phyloP scores from a whole-genome alignment of 2,329 filamentous ascomycete species.

The Triangularia verruculosa region DNA sequence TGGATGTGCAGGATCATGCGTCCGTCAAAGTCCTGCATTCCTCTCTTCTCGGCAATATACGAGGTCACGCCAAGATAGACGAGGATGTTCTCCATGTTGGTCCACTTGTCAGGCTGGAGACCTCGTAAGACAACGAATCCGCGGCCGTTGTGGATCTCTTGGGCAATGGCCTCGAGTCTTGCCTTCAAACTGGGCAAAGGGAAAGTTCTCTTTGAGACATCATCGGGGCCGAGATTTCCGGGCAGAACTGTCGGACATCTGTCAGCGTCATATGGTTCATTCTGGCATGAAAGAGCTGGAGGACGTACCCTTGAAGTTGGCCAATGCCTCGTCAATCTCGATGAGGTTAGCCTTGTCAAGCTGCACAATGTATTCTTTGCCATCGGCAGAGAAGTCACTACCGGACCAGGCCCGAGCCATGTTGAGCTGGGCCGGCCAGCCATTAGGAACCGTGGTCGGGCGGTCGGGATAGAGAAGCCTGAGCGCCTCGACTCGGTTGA shows the following conservation, averaged over 20 bases:
- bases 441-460: slow-evolving; percentile 24
- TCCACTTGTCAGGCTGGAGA: slow-evolving; percentile 41
- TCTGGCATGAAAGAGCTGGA: neutral
- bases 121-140: slow-evolving; percentile 47
- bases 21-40: slow-evolving; percentile 32
- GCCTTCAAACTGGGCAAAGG: slow-evolving; percentile 24
- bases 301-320: slow-evolving; percentile 23
- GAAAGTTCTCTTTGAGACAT: slow-evolving; percentile 23
- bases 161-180: slow-evolving; percentile 19
- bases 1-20: slow-evolving; percentile 30
- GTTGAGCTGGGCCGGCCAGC: slow-evolving; percentile 22
- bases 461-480: slow-evolving; percentile 19
- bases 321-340: slow-evolving; percentile 26
- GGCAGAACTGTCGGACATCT: neutral
- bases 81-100: slow-evolving; percentile 41
- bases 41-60: slow-evolving; percentile 42
- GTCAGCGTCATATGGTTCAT: neutral
- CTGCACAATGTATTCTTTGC: slow-evolving; percentile 20
- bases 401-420: slow-evolving; percentile 22
- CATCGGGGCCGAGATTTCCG: slow-evolving; percentile 20
- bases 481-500: slow-evolving; percentile 24
- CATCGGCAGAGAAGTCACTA: slow-evolving; percentile 23
- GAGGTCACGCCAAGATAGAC: slow-evolving; percentile 46
- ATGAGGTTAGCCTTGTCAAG: slow-evolving; percentile 22
- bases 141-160: slow-evolving; percentile 25